Conservation (phyloP, 208 protist species). For the Leishmania tropica region DNA sequence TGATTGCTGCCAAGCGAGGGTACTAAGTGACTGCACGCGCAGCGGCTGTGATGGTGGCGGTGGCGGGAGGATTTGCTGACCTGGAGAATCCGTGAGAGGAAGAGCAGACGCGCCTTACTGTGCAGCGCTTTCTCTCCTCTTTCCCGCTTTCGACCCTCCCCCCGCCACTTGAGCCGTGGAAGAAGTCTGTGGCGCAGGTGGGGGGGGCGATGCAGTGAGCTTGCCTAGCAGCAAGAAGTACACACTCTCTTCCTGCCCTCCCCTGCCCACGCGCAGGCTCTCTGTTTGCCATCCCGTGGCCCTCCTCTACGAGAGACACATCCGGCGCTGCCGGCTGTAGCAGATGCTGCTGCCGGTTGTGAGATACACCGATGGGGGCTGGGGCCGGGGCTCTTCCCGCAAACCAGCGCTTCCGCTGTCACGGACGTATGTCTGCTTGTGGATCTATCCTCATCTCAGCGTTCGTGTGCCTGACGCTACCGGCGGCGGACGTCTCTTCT, state of each 20-base stretch:
- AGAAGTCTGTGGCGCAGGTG: not conserved
- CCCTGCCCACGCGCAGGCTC: not conserved
- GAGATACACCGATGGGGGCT: not conserved
- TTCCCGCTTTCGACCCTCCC: not conserved
- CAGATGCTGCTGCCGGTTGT: not conserved
- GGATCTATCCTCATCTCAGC: not conserved
- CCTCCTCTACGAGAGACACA: not conserved
- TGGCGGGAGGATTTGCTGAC: not conserved
- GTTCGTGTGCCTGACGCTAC: not conserved
- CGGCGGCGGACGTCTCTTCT: not conserved
- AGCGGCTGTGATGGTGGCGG: not conserved
- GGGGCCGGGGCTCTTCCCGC: not conserved
- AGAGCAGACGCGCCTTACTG: not conserved
- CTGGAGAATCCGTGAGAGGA: not conserved
- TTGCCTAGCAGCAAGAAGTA: not conserved
- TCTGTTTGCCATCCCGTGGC: not conserved
- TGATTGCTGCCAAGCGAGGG: conserved; percentile 4
- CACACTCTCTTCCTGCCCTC: not conserved
- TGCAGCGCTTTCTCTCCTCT: not conserved
- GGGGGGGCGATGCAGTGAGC: not conserved
- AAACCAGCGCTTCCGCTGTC: not conserved
- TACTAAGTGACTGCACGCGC: not conserved
- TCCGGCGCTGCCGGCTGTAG: too few relatives aligned
- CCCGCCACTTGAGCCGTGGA: not conserved
- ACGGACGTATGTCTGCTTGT: not conserved